phyloP scores from a whole-genome alignment of 106 monocot genomes.

The Dendrobium huoshanense region DNA sequence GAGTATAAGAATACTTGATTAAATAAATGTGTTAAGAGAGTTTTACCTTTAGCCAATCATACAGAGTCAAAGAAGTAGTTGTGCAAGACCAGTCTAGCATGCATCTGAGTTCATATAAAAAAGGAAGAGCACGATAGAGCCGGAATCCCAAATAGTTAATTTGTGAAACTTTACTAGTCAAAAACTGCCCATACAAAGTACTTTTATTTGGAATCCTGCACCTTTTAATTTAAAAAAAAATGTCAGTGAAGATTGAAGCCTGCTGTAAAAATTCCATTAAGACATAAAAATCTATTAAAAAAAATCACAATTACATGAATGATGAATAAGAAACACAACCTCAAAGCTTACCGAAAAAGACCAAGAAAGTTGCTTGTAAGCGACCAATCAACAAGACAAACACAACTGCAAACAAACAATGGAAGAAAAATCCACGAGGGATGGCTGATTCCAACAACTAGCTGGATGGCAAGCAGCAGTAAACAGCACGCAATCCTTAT shows the following conservation, averaged over 20 bases:
- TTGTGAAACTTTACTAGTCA: constrained; percentile 37
- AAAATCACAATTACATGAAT: background rate
- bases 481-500: too few species aligned
- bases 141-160: constrained; percentile 81
- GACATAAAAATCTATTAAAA: background rate
- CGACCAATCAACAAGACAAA: constrained; percentile 97
- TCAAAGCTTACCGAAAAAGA: constrained; percentile 65
- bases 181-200: constrained; percentile 82
- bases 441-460: too few species aligned
- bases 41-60: constrained; percentile 97
- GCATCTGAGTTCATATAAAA: constrained; percentile 95
- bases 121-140: constrained; percentile 86
- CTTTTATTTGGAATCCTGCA: constrained; percentile 85
- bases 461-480: too few species aligned
- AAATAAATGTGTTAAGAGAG: constrained; percentile 1
- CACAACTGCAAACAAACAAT: constrained; percentile 88
- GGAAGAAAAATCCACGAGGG: too few species aligned
- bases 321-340: background rate
- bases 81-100: constrained; percentile 99
- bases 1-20: background rate
- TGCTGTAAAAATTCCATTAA: background rate
- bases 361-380: constrained; percentile 91
- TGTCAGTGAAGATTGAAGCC: background rate
- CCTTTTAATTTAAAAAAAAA: constrained; percentile 30
- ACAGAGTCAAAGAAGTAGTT: constrained; percentile 92